These are phyloP conservation scores for Nidula microcarpa DNA, from an alignment of 768 basidiomycete species.

Conservation along the genomic window DNA sequence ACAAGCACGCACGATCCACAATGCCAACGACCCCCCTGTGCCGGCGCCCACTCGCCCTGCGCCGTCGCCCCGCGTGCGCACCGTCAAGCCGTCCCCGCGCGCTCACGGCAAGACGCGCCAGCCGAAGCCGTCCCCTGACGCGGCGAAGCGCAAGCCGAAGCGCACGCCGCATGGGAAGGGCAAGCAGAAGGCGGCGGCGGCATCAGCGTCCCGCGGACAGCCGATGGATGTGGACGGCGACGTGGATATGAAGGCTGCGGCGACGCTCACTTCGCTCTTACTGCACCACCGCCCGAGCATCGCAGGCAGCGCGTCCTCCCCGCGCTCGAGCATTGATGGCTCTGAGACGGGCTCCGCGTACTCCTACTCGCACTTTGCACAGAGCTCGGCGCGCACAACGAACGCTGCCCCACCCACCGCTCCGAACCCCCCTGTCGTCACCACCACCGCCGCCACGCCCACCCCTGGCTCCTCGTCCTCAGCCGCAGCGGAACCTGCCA, in stretches of 20 bases:
- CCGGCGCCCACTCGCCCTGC: slow-evolving; percentile 46
- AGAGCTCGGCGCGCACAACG: slow-evolving; percentile 60
- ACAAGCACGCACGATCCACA: slow-evolving; percentile 77
- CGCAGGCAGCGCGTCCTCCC: slow-evolving; percentile 57
- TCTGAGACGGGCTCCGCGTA: slow-evolving; percentile 63
- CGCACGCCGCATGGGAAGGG: slow-evolving; percentile 39
- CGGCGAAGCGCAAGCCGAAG: slow-evolving; percentile 41
- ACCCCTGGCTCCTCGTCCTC: slow-evolving; percentile 30
- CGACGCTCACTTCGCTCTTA: slow-evolving; percentile 70
- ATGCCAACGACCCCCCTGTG: slow-evolving; percentile 66
- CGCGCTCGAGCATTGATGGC: slow-evolving; percentile 68
- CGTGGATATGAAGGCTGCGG: slow-evolving; percentile 81
- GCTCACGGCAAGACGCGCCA: slow-evolving; percentile 24
- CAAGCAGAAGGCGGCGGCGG: slow-evolving; percentile 38
- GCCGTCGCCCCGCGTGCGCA: slow-evolving; percentile 40
- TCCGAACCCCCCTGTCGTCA: slow-evolving; percentile 33
- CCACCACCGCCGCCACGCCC: slow-evolving; percentile 26
- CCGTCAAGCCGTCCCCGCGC: slow-evolving; percentile 27
- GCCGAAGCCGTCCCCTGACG: slow-evolving; percentile 25
- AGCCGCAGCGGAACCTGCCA: neutral
- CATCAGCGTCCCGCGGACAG: slow-evolving; percentile 12
- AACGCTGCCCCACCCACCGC: slow-evolving; percentile 29
- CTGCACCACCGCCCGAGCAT: slow-evolving; percentile 60
- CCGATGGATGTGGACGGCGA: slow-evolving; percentile 48
- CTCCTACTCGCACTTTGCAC: slow-evolving; percentile 61